Evolutionary conservation across 192 early-diverging fungal species (phyloP).

Genomic region (Coemansia sp.): DNA sequence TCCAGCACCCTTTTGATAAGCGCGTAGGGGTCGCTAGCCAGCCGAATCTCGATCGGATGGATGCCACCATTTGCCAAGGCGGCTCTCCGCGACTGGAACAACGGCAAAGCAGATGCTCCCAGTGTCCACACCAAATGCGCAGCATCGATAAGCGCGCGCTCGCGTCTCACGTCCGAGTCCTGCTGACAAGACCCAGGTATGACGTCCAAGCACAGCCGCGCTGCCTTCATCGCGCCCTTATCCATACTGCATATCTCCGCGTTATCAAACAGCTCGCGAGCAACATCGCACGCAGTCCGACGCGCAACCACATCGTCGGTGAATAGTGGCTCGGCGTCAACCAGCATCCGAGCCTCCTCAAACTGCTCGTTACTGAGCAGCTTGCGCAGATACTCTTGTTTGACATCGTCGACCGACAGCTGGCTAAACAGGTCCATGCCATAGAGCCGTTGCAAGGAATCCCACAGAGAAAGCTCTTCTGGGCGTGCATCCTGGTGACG

Average conservation of each 20-base stretch:
- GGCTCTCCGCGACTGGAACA: not conserved
- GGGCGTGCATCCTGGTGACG: not conserved
- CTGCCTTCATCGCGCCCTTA: constrained; percentile 16
- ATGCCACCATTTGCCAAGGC: not conserved
- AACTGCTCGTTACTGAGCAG: constrained; percentile 21
- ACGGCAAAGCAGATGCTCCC: not conserved
- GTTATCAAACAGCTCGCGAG: constrained; percentile 46
- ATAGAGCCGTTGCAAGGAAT: not conserved
- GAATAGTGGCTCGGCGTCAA: constrained; percentile 10
- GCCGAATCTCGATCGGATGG: constrained; percentile 39
- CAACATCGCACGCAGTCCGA: constrained; percentile 34
- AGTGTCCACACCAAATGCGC: constrained; percentile 24
- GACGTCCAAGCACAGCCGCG: constrained; percentile 25
- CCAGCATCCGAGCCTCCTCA: constrained; percentile 22
- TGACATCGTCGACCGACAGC: constrained; percentile 14
- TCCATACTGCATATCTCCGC: constrained; percentile 30
- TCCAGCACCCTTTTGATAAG: constrained; percentile 20
- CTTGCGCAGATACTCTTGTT: constrained; percentile 16
- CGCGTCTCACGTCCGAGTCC: constrained; percentile 12
- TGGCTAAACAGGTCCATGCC: constrained; percentile 4
- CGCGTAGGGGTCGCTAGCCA: constrained; percentile 17
- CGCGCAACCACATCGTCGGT: not conserved
- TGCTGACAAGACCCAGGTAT: not conserved
- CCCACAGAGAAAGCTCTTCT: constrained; percentile 14
- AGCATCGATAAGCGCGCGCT: constrained; percentile 30